Evolutionary conservation across 2,329 filamentous ascomycete genomes (phyloP), one percentile per base, ranked within the genome.

Genomic region (Arthrobotrys entomopaga): DNA sequence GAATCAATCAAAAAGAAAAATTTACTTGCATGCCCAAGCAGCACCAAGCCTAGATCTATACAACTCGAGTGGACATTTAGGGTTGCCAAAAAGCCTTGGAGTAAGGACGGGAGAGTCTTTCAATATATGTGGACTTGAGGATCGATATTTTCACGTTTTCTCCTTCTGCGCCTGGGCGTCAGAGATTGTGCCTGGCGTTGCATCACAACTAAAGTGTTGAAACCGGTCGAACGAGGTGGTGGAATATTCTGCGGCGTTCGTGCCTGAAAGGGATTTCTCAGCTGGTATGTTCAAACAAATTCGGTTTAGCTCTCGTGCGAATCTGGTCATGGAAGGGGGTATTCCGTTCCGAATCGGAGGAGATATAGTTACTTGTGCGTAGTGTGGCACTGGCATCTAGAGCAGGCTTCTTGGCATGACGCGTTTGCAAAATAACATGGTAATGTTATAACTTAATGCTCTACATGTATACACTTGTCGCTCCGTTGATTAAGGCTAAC

Each of bases 281-380:
- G 29, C 29, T 34, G 40, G 52, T 61, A 20, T 15, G 48, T 56
- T 57, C 53, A 46, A 53, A 57, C 57, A n/a, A 22, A 67, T 34
- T 54, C 48, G 56, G 65, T 60, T 61, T 69, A 38, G 65, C 52
- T 61, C 34, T 56, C 56, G 61, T 69, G 29, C 40, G 24, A 15
- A 13, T 24, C 15, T 46, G 42, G 42, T 46, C n/a, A 7, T 34
- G 6, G 29, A 34, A 34, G 29, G 29, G 29, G 22, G 48, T 40
- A 34, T 40, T 16, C 65, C 65, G 65, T 40, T 22, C 49, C 20
- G 49, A 56, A 61, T 54, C 65, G 65, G 65, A 22, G 38, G 22
- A 40, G 56, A 48, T 40, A 22, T 34, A 34, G 29, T n/a, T n/a
- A n/a, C n/a, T n/a, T n/a, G n/a, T n/a, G n/a, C n/a, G n/a, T n/a